Evolutionary conservation across 345 rosid genomes (phyloP), one percentile per base, ranked within the genome.

Genomic region (Citrus australasica): DNA sequence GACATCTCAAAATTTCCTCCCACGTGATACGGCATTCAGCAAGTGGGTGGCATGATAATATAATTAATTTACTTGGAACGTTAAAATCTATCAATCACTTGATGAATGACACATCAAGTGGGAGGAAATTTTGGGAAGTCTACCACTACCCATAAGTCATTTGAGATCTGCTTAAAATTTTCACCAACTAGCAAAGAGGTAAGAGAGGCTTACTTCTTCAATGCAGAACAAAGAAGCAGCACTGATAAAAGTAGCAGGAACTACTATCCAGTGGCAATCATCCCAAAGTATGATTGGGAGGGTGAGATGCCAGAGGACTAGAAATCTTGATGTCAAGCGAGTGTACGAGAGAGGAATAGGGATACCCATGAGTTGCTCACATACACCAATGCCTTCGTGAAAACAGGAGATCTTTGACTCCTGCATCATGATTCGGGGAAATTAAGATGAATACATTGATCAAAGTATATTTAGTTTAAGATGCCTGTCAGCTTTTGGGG

Each of bases 141-240:
- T 46, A 46, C 16, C 51, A 11, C 51, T 11, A 46, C 51, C 13
- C 5, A 13, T 46, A 46, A 46, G 51, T 46, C 3, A 35, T 9
- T 59, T 8, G 28, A 22, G 62, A 21, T 21, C 22, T 5, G 2
- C 40, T 37, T 55, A 42, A 55, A 22, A 55, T 55, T 19, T 17
- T 30, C 42, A 33, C 25, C 37, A 33, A 65, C 69, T 21, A 66
- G 9, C 55, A 71, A 4, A 58, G n/a, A 73, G 30, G 58, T 53
- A 17, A 51, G 67, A 72, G 73, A 76, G 56, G 65, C 83, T n/a
- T 76, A 88, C 99, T 80, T 95, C 99, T 91, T 95, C 99, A 7
- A 92, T 95, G 96, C 98, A 95, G 91, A 95, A 95, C 80, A 95
- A 85, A 77, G 98, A 95, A 25, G 97, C 98, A 61, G 98, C 98